These are phyloP conservation scores for Fagus sylvatica DNA, from an alignment of 306 rosid genomes.

Conservation along the genomic window DNA sequence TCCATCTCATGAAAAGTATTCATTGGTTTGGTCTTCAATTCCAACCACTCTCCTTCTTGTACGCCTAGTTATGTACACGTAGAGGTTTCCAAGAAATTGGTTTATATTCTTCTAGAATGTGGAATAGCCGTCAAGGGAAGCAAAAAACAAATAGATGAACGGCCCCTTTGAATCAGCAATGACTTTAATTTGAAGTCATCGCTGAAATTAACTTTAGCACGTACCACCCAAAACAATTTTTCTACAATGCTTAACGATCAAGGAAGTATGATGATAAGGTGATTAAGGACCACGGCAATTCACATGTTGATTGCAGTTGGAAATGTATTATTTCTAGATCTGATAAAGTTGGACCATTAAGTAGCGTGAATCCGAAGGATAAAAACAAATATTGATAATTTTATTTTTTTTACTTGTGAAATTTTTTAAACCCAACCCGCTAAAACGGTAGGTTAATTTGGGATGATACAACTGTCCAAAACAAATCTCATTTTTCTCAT, in stretches of 20 bases:
- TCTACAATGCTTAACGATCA: too few species aligned
- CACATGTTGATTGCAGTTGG: neutral
- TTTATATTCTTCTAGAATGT: neutral
- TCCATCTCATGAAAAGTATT: neutral
- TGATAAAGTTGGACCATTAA: too few species aligned
- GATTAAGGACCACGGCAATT: neutral
- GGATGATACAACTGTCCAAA: too few species aligned
- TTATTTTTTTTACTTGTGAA: too few species aligned
- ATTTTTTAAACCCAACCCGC: too few species aligned
- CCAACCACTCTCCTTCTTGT: neutral
- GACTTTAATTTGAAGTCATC: neutral
- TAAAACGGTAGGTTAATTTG: too few species aligned
- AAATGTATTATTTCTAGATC: neutral
- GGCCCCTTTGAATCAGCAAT: constrained; percentile 2
- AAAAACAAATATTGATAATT: too few species aligned
- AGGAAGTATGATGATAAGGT: too few species aligned
- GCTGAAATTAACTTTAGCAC: neutral
- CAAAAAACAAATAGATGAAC: neutral
- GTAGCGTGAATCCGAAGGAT: too few species aligned
- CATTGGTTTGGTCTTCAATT: neutral
- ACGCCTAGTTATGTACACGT: neutral
- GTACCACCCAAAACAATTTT: neutral
- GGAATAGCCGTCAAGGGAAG: neutral
- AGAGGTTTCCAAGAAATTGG: neutral
- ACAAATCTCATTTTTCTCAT: too few species aligned